A percentile compares a stretch with the other conserved stretches of the same genome.
Evolutionary conservation across 768 basidiomycete species (phyloP).

Genomic region (Auriscalpium microsporum): DNA sequence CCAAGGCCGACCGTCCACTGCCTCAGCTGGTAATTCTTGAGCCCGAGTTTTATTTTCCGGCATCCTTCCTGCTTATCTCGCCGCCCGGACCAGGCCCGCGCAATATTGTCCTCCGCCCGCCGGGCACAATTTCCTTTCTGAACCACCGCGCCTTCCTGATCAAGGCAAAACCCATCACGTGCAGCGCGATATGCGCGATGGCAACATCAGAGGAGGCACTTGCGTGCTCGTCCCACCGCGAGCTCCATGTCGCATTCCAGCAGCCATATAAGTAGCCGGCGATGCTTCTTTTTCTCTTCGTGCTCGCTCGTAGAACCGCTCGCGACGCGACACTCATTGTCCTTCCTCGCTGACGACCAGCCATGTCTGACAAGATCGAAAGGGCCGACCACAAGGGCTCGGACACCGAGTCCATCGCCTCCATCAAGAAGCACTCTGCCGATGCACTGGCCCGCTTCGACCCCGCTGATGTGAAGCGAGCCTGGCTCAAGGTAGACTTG

Average conservation of each 20-base stretch:
- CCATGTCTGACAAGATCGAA: not conserved
- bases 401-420: not conserved
- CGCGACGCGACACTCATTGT: not conserved
- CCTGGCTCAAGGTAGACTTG: slow-evolving; percentile 14
- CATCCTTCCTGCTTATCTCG: too few species aligned
- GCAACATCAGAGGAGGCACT: not conserved
- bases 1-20: too few species aligned
- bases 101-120: too few species aligned
- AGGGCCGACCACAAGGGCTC: not conserved
- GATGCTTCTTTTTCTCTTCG: not conserved
- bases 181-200: not conserved
- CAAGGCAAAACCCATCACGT: not conserved
- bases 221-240: not conserved
- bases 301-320: not conserved
- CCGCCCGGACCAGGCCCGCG: too few species aligned
- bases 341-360: not conserved
- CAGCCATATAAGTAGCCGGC: not conserved
- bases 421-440: not conserved
- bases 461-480: not conserved
- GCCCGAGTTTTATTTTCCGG: too few species aligned
- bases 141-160: too few species aligned
- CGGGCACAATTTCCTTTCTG: too few species aligned
- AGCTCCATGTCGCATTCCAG: not conserved
- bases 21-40: too few species aligned
- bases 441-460: not conserved